Percentiles rank a stretch among this genome's conserved stretches.
Conservation (phyloP, 1,284 basidiomycete species). For the Apiotrichum porosum region DNA sequence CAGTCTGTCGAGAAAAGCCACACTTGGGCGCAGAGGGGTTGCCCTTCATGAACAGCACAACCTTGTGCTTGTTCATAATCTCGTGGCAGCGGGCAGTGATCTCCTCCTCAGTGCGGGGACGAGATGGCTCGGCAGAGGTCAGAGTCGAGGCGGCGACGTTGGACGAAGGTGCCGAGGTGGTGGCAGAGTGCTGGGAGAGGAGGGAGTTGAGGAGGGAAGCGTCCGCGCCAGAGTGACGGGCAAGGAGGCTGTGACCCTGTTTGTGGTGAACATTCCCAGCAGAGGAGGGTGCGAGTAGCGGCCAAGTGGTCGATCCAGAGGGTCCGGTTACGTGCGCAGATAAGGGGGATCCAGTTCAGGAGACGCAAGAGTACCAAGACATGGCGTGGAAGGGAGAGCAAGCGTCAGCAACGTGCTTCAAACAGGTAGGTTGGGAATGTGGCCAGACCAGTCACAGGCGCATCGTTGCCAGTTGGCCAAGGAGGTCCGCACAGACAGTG, state of each 20-base stretch:
- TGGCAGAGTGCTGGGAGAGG: constrained; percentile 57
- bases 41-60: constrained; percentile 96
- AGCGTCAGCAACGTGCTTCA: too few species aligned
- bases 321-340: too few species aligned
- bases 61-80: constrained; percentile 60
- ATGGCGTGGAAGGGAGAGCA: too few species aligned
- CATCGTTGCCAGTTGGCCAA: too few species aligned
- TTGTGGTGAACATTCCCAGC: neutral
- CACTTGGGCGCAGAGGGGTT: constrained; percentile 79
- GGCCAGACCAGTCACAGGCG: too few species aligned
- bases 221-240: constrained; percentile 77
- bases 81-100: constrained; percentile 52
- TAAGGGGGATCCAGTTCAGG: too few species aligned
- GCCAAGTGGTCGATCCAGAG: neutral
- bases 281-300: neutral
- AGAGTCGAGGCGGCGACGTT: constrained; percentile 23
- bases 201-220: constrained; percentile 62
- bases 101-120: constrained; percentile 45
- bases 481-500: too few species aligned
- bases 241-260: constrained; percentile 85
- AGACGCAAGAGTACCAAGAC: too few species aligned
- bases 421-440: too few species aligned
- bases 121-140: constrained; percentile 26
- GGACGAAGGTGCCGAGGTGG: constrained; percentile 42
- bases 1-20: constrained; percentile 70